Base-by-base conservation (phyloP, 768 basidiomycete species). In the Lactarius evosmus region DNA sequence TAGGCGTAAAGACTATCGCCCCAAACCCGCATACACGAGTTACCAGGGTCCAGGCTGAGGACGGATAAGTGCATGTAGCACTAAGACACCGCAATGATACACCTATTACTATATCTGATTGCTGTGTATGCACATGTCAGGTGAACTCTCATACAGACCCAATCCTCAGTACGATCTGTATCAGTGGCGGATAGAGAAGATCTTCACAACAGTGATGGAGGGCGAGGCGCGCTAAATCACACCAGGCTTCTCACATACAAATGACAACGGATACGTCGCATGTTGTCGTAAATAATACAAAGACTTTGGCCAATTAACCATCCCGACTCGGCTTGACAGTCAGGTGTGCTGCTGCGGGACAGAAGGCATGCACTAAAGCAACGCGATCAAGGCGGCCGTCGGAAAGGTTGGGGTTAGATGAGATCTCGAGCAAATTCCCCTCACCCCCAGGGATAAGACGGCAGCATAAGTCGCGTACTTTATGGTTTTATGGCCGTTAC, bases 401-500 rank as follows among this genome's bases (percentile, higher is more conserved):
- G 58, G 32, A 11, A 63, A n/a, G 56, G 41, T 34, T 33, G 44
- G 58, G 58, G 36, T 46, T 9, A 11, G 19, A 27, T 58, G 46
- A 50, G 34, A 25, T 58, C 16, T 14, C 14, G 53, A 38, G 25
- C 32, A 36, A 40, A n/a, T 17, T 16, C 14, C 17, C 49, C 34
- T 51, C 33, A 22, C 46, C 51, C 50, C 30, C 54, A 40, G 38
- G 19, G 36, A 33, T 14, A 32, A 32, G 40, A 52, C 33, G 62
- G 51, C 58, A 7, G 46, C n/a, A 41, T 46, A 40, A 53, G 19
- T 34, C 69, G 69, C 65, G 14, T 36, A 30, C 66, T 67, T 44
- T 11, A 59, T 32, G 51, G 62, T 33, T 55, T 36, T 60, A 59
- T 41, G 65, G 62, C 40, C 62, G 63, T 69, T 77, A 78, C 75